Evolutionary conservation across 2,329 filamentous ascomycete genomes (phyloP), one percentile per base, ranked within the genome.

Genomic region (Beauveria australis): DNA sequence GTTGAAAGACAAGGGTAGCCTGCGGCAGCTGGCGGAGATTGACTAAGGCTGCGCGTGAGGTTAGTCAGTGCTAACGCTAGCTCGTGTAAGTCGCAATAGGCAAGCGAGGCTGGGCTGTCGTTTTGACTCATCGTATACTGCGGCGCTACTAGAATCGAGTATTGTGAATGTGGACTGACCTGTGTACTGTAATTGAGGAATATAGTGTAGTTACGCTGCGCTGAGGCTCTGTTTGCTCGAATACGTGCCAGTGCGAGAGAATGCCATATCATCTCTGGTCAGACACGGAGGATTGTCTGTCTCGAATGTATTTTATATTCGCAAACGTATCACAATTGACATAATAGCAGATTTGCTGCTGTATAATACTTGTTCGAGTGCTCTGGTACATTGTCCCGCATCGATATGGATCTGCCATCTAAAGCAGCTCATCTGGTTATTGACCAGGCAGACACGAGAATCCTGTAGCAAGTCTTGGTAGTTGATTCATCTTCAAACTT

Each of bases 1-100:
- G 14, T 37, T 37, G 12, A 37, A 56, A 62, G 18, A 64, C 62
- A 18, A 69, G 52, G 41, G 67, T 65, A 16, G 19, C 3, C n/a
- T 18, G 7, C 41, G 19, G 24, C 19, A 16, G 51, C 12, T 18
- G 49, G 26, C 33, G 10, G 51, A 19, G 26, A 33, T 33, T 26
- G 28, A 19, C 48, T 6, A 6, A 37, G 33, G 14, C 33, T 16
- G 33, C 33, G 33, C 14, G 33, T 37, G 14, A 37, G 33, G 33
- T 37, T 18, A 16, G 18, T 51, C 48, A 10, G 26, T 33, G 48
- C 48, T 7, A 33, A 33, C 16, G 48, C 26, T 19, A 51, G 48
- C 18, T 10, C 48, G 18, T 43, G n/a, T 43, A 43, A 43, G 41
- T 43, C 41, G 41, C 9, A 18, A 43, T 8, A 3, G 41, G 7